Evolutionary conservation across 1,284 basidiomycete genomes (phyloP).

Genomic region (Amylostereum areolatum): DNA sequence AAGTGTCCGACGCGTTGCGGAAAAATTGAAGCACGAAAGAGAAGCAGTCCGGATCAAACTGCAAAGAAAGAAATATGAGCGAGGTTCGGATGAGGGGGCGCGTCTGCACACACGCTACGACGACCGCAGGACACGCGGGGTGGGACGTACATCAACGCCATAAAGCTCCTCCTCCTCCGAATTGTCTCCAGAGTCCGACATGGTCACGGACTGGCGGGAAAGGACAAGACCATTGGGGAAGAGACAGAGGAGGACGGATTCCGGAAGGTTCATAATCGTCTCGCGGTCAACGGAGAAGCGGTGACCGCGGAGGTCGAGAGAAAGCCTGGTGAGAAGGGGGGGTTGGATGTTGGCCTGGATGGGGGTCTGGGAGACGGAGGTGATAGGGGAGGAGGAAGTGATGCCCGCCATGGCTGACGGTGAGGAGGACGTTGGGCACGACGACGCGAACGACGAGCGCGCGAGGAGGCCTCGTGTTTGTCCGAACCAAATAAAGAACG

Average conservation of each 20-base stretch:
- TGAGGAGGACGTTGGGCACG: no score
- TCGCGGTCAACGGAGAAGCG: slow-evolving; percentile 96
- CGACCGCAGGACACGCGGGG: neutral
- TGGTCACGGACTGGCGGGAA: slow-evolving; percentile 74
- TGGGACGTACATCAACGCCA: slow-evolving; percentile 81
- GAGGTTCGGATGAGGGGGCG: neutral
- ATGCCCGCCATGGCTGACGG: slow-evolving; percentile 38
- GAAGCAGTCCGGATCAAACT: slow-evolving; percentile 98
- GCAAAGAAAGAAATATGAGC: slow-evolving; percentile 12
- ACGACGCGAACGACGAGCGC: no score
- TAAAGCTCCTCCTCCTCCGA: slow-evolving; percentile 94
- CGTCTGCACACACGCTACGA: slow-evolving; percentile 7
- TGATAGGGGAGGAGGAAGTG: slow-evolving; percentile 71
- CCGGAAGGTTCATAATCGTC: slow-evolving; percentile 97
- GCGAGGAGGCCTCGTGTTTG: no score
- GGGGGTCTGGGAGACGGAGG: slow-evolving; percentile 75
- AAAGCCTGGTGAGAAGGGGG: slow-evolving; percentile 79
- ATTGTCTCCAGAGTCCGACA: slow-evolving; percentile 69
- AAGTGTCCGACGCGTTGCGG: slow-evolving; percentile 78
- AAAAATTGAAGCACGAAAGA: slow-evolving; percentile 92
- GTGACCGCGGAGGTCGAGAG: slow-evolving; percentile 87
- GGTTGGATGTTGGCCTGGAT: slow-evolving; percentile 72
- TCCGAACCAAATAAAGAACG: no score
- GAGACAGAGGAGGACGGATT: slow-evolving; percentile 92
- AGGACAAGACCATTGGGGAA: slow-evolving; percentile 97